Evolutionary conservation across 192 early-diverging fungal species (phyloP), one percentile per base, ranked within the genome.

Genomic region (Backusella tuberculispora): DNA sequence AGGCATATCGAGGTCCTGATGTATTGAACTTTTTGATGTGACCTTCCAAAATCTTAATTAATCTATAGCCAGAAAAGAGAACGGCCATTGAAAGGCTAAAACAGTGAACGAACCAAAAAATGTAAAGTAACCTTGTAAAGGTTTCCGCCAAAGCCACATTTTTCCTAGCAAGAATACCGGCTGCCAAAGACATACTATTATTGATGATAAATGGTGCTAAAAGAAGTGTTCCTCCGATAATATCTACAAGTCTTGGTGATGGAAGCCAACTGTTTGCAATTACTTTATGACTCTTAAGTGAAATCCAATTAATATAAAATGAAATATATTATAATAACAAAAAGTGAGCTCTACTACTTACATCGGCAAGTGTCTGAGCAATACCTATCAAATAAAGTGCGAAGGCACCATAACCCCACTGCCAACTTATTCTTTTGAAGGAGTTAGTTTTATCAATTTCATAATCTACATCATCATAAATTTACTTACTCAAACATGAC

Each of bases 311-410:
- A 41, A 67, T 19, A 60, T 60, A 47, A 14, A 66, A 40, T 63
- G 24, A 42, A 48, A 40, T 12, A 65, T 21, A 21, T 21, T 56
- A 21, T 24, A 21, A 24, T 21, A 45, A 21, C 24, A 9, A 24
- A 50, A 24, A 6, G 9, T 21, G 19, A 21, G 7, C 0, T 13
- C 21, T 26, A 43, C 8, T 53, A 60, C 60, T 63, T 60, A 76
- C 75, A 37, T 76, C 73, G 13, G 78, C 73, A 14, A 79, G 37
- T 6, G 78, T 72, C 50, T 74, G 74, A 40, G 74, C 73, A 46
- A 79, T 79, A 45, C 78, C 78, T 44, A 75, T 75, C 19, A 79
- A 40, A 19, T 79, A 79, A 13, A 79, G 44, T 29, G 78, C 69
- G 38, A 75, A 74, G 40, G 34, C 41, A 6, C 63, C 78, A 75